phyloP scores from a whole-genome alignment of 441 rosid genomes.

The Hura crepitans region DNA sequence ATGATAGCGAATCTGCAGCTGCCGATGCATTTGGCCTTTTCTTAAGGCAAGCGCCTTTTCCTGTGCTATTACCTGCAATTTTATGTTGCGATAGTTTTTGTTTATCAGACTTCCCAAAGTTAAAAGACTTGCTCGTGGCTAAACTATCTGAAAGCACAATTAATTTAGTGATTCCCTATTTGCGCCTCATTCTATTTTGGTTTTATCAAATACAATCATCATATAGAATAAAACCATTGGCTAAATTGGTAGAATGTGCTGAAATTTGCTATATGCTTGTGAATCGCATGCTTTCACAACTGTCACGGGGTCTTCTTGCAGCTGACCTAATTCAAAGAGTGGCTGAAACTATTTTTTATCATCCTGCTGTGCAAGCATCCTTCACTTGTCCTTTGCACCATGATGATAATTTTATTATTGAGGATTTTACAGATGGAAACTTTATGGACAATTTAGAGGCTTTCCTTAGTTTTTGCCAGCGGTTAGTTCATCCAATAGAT shows the following conservation, averaged over 20 bases:
- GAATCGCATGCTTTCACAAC: conserved; percentile 45
- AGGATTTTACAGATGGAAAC: conserved; percentile 31
- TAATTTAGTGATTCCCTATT: conserved; percentile 40
- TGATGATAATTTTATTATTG: conserved; percentile 31
- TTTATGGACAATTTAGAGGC: conserved; percentile 37
- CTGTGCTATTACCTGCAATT: conserved; percentile 59
- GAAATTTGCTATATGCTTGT: conserved; percentile 58
- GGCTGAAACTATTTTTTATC: conserved; percentile 54
- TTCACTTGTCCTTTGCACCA: conserved; percentile 51
- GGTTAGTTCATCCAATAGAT: conserved; percentile 53
- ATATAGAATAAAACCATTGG: conserved; percentile 39
- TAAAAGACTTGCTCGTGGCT: conserved; percentile 53
- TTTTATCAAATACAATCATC: conserved; percentile 52
- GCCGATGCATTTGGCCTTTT: conserved; percentile 55
- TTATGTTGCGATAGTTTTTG: conserved; percentile 33
- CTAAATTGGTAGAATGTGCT: conserved; percentile 47
- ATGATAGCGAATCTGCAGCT: conserved; percentile 38
- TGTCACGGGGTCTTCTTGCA: conserved; percentile 33
- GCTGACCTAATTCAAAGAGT: conserved; percentile 45
- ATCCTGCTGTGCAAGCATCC: conserved; percentile 52
- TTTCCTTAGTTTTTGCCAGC: conserved; percentile 38
- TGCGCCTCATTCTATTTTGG: conserved; percentile 70
- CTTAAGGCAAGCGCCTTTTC: conserved; percentile 70
- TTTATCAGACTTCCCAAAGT: conserved; percentile 37
- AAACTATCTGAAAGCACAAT: conserved; percentile 47